phyloP scores from a whole-genome alignment of 306 rosid species.

The Phaseolus lunatus region DNA sequence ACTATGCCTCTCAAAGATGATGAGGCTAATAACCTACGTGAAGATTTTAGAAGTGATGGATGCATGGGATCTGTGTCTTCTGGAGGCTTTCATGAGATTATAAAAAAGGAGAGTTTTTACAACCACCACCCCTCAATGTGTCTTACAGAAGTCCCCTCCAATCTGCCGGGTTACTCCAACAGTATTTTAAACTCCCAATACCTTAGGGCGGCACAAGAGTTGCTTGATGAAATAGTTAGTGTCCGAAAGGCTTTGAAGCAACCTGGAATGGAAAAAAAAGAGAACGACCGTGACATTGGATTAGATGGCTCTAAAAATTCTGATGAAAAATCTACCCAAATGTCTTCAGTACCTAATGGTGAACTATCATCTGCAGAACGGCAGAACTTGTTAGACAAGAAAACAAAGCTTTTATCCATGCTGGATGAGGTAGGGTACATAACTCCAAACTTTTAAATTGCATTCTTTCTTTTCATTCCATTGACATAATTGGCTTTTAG shows the following conservation, averaged over 20 bases:
- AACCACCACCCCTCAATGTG: slow-evolving; percentile 45
- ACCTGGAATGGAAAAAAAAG: slow-evolving; percentile 56
- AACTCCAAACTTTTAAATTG: background rate
- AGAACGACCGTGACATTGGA: slow-evolving; percentile 48
- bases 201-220: slow-evolving; percentile 70
- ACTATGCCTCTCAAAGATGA: slow-evolving; percentile 7
- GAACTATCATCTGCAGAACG: slow-evolving; percentile 66
- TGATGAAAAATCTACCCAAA: slow-evolving; percentile 54
- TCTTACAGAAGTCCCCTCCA: slow-evolving; percentile 45
- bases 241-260: slow-evolving; percentile 72
- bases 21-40: slow-evolving; percentile 37
- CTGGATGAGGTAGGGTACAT: slow-evolving; percentile 65
- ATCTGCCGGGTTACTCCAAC: slow-evolving; percentile 47
- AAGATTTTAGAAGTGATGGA: slow-evolving; percentile 56
- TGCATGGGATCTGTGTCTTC: slow-evolving; percentile 52
- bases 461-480: background rate
- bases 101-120: slow-evolving; percentile 58
- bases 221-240: slow-evolving; percentile 80
- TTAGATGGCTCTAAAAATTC: slow-evolving; percentile 58
- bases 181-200: slow-evolving; percentile 53
- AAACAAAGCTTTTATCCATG: slow-evolving; percentile 73
- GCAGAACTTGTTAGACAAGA: slow-evolving; percentile 71
- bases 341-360: slow-evolving; percentile 43
- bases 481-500: slow-evolving; percentile 14
- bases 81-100: slow-evolving; percentile 45